phyloP scores from a whole-genome alignment of 2,329 filamentous ascomycete genomes.

The Nemania sp. region DNA sequence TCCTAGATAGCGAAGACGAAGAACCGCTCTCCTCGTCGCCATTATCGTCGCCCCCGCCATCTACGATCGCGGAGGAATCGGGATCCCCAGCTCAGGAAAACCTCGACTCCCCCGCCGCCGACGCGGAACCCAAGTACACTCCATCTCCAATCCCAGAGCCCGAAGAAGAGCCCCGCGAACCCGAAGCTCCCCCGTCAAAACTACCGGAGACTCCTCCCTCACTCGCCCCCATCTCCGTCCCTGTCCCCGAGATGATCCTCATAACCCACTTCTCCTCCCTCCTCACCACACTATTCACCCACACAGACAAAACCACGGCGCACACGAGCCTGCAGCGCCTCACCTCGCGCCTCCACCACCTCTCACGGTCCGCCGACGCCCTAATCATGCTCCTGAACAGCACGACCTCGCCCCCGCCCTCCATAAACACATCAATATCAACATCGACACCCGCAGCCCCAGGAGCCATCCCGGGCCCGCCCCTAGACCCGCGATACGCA shows the following conservation, averaged over 20 bases:
- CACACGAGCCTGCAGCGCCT: slow-evolving; percentile 56
- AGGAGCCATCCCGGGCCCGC: neutral
- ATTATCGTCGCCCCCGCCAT: slow-evolving; percentile 11
- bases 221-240: neutral
- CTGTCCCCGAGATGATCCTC: slow-evolving; percentile 53
- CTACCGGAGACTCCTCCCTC: no score
- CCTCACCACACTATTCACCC: slow-evolving; percentile 57
- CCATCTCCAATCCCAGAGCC: neutral
- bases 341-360: slow-evolving; percentile 49
- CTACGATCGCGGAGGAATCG: slow-evolving; percentile 2
- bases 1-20: slow-evolving; percentile 49
- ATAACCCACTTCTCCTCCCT: slow-evolving; percentile 60
- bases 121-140: neutral
- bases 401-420: slow-evolving; percentile 41
- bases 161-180: neutral
- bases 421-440: neutral
- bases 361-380: slow-evolving; percentile 50
- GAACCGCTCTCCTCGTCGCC: slow-evolving; percentile 37
- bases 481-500: neutral
- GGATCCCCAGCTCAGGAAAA: neutral
- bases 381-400: slow-evolving; percentile 62
- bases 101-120: neutral
- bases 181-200: neutral
- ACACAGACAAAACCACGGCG: slow-evolving; percentile 51
- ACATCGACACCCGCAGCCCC: slow-evolving; percentile 9